phyloP scores from a whole-genome alignment of 257 asterid genomes.

The Ilex aquifolium region DNA sequence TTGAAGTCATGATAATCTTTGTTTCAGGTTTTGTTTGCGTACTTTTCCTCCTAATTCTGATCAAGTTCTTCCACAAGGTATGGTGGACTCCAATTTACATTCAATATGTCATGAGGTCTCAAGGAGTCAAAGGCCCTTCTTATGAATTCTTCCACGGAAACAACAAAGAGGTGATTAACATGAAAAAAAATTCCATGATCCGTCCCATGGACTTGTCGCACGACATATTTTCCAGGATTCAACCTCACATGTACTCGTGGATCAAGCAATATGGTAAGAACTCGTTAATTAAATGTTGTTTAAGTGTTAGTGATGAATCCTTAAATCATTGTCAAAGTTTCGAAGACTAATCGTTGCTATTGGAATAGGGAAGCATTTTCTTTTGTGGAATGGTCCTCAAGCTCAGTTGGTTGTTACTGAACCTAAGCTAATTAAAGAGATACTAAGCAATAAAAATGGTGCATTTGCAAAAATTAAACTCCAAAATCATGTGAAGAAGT shows the following conservation, averaged over 20 bases:
- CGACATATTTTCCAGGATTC: constrained; percentile 40
- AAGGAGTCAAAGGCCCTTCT: constrained; percentile 53
- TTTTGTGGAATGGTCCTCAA: constrained; percentile 38
- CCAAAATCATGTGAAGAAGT: constrained; percentile 15
- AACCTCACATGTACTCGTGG: constrained; percentile 51
- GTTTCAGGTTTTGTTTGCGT: constrained; percentile 7
- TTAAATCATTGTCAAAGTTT: no score
- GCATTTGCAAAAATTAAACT: constrained; percentile 17
- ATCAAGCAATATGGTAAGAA: constrained; percentile 39
- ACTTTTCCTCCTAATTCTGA: constrained; percentile 5
- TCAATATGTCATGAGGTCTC: constrained; percentile 22
- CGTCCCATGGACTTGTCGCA: constrained; percentile 37
- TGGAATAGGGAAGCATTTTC: constrained; percentile 36
- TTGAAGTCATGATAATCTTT: neutral
- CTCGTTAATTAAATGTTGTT: neutral
- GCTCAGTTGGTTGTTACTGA: constrained; percentile 46
- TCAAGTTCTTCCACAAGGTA: constrained; percentile 20
- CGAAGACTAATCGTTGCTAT: neutral
- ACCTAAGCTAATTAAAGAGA: constrained; percentile 43
- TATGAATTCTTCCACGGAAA: constrained; percentile 43
- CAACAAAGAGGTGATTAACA: constrained; percentile 35
- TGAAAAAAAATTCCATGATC: constrained; percentile 21
- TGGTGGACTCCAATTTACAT: constrained; percentile 40
- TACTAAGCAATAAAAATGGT: constrained; percentile 37
- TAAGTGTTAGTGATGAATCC: neutral